Evolutionary conservation across 352 stramenopile species (phyloP).

Genomic region (Pythium dissimile): DNA sequence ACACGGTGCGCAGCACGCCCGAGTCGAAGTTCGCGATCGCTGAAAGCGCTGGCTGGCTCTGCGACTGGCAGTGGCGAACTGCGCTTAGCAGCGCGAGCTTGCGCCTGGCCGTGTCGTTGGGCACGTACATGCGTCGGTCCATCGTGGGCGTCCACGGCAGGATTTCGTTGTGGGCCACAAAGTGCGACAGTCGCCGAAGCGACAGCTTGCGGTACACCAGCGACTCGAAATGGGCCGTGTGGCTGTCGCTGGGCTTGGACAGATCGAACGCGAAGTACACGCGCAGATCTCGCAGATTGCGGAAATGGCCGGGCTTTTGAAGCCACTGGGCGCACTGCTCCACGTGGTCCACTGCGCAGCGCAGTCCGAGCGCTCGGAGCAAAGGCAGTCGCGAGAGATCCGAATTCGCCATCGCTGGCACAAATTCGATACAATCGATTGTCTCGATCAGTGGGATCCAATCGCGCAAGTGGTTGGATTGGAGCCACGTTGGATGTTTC

Average conservation of each 20-base stretch:
- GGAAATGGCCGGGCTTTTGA: neutral
- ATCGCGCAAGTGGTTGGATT: neutral
- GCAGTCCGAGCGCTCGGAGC: neutral
- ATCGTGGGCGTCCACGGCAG: neutral
- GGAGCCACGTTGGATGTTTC: neutral
- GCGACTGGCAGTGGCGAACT: neutral
- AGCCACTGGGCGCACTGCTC: neutral
- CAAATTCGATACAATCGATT: neutral
- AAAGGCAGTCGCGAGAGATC: neutral
- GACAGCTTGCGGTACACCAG: neutral
- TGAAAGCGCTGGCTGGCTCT: neutral
- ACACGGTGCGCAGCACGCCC: neutral
- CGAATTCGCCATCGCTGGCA: neutral
- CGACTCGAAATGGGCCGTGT: neutral
- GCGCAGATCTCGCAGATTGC: neutral
- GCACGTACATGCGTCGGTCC: neutral
- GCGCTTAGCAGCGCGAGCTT: neutral
- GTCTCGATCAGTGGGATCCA: neutral
- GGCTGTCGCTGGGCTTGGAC: neutral
- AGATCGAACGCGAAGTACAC: neutral
- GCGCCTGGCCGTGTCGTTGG: neutral
- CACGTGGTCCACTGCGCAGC: neutral
- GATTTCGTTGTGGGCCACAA: neutral
- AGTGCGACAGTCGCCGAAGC: neutral
- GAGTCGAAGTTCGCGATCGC: neutral